Evolutionary conservation across 805 yeast genomes (phyloP).

Genomic region (Wickerhamomyces strasburgensis): DNA sequence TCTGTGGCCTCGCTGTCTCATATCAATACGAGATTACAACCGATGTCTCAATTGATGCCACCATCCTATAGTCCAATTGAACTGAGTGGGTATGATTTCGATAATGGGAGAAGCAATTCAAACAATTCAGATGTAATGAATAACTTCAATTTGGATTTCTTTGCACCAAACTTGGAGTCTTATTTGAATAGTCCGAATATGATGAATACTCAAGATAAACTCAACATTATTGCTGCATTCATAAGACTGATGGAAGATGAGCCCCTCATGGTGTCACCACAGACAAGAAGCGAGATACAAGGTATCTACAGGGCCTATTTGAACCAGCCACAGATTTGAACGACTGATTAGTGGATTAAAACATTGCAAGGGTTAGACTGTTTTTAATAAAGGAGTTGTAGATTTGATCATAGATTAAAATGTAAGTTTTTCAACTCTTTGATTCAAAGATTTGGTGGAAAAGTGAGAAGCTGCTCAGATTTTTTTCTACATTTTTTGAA

Average conservation of each 20-base stretch:
- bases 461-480: neutral
- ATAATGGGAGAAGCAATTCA: neutral
- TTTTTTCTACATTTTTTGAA: no score
- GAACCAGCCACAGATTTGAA: neutral
- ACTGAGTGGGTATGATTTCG: neutral
- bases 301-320: constrained; percentile 2
- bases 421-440: no score
- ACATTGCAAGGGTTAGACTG: no score
- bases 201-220: constrained; percentile 2
- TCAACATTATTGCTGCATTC: constrained; percentile 8
- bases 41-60: constrained; percentile 20
- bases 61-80: neutral
- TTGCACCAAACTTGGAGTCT: no score
- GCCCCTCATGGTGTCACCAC: constrained; percentile 7
- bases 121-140: neutral
- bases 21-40: constrained; percentile 13
- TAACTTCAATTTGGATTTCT: neutral
- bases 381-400: no score
- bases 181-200: no score
- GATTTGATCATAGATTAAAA: no score
- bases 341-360: no score
- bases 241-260: constrained; percentile 10
- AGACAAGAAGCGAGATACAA: constrained; percentile 8
- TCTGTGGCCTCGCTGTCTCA: neutral
- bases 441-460: neutral